Evolutionary conservation across 1,284 basidiomycete genomes (phyloP).

Genomic region (Ganoderma sinense): DNA sequence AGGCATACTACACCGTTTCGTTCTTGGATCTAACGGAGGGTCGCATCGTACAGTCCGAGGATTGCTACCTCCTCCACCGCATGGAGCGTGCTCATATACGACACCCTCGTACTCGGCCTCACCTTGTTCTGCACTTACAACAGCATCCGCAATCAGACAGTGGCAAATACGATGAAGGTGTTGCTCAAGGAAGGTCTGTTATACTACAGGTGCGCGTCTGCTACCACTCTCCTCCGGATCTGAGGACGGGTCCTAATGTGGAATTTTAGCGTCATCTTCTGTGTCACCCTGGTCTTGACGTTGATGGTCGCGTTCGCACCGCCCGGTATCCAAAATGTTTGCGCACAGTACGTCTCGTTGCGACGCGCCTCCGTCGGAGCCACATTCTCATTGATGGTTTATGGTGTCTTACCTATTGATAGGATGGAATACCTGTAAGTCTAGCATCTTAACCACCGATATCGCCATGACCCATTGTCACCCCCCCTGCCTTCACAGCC

Average conservation of each 20-base stretch:
- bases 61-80: slow-evolving; percentile 54
- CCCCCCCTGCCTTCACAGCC: background rate
- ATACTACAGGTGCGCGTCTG: slow-evolving; percentile 54
- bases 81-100: slow-evolving; percentile 63
- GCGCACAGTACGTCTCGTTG: slow-evolving; percentile 54
- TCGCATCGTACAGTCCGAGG: slow-evolving; percentile 19
- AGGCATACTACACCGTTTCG: background rate
- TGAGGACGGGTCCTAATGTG: background rate
- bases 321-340: slow-evolving; percentile 56
- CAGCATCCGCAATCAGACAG: slow-evolving; percentile 46
- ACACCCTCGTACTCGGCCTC: slow-evolving; percentile 57
- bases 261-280: slow-evolving; percentile 54
- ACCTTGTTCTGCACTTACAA: slow-evolving; percentile 54
- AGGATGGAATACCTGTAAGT: slow-evolving; percentile 61
- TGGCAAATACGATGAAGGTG: slow-evolving; percentile 51
- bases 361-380: no score
- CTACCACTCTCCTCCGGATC: no score
- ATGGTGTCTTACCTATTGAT: slow-evolving; percentile 3
- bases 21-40: background rate
- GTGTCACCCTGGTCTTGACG: slow-evolving; percentile 57
- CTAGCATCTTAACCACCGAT: no score
- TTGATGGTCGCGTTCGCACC: slow-evolving; percentile 57
- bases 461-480: background rate
- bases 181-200: slow-evolving; percentile 62
- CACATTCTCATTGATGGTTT: background rate